These are phyloP conservation scores for Panicum miliaceum DNA, from an alignment of 176 grass and related monocot genomes.

Conservation along the genomic window DNA sequence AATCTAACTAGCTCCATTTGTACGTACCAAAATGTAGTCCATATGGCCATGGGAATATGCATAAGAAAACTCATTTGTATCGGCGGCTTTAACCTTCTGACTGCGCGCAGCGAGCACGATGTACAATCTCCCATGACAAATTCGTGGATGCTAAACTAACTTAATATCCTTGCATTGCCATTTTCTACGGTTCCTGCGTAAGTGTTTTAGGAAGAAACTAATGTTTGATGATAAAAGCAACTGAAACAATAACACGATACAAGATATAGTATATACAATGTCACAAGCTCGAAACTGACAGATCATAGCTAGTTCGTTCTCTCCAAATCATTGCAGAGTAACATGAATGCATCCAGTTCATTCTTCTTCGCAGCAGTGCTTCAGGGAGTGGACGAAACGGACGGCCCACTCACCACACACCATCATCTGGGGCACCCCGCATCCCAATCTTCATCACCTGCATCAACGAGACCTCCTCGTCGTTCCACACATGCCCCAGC, in stretches of 20 bases:
- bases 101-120: no score
- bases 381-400: neutral
- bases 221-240: neutral
- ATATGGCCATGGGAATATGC: no score
- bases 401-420: neutral
- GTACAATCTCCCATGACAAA: no score
- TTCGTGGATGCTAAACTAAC: no score
- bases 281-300: neutral
- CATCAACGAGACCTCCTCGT: neutral
- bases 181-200: no score
- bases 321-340: neutral
- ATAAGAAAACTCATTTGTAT: no score
- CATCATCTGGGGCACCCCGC: neutral
- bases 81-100: no score
- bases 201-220: no score
- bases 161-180: no score
- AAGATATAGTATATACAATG: no score
- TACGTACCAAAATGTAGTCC: no score
- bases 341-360: neutral
- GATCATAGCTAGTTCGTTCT: neutral
- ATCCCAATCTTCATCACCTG: neutral
- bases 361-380: neutral
- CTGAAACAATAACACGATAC: neutral
- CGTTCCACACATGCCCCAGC: neutral
- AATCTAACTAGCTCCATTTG: no score